Conservation (phyloP, 2,329 filamentous ascomycete species). For the Biscogniauxia sp. region DNA sequence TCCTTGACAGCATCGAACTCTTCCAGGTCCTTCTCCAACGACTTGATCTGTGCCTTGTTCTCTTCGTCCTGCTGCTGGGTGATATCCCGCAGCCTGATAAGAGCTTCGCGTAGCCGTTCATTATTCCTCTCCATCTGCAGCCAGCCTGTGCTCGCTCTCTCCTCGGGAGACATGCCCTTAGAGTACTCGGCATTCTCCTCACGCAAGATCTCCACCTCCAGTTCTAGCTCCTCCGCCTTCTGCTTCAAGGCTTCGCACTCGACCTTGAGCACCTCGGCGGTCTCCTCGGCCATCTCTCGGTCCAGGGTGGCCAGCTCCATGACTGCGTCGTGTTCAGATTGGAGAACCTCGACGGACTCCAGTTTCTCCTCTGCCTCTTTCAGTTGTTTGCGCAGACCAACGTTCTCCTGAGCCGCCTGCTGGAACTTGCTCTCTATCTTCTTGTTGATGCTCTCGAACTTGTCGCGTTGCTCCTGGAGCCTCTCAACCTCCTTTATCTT, state of each 20-base stretch:
- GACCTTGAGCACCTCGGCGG: constrained; percentile 74
- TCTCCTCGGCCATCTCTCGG: constrained; percentile 94
- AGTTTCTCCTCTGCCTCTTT: constrained; percentile 72
- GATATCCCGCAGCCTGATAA: constrained; percentile 81
- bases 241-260: constrained; percentile 76
- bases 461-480: constrained; percentile 72
- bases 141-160: constrained; percentile 83
- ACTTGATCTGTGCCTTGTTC: constrained; percentile 70
- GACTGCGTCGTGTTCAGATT: constrained; percentile 80
- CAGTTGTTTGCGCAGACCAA: constrained; percentile 71
- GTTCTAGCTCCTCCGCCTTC: constrained; percentile 77
- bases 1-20: constrained; percentile 66
- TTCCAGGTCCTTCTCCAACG: constrained; percentile 69
- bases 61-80: constrained; percentile 83
- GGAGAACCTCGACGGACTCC: constrained; percentile 67
- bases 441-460: constrained; percentile 80
- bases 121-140: constrained; percentile 89
- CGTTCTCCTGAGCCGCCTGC: constrained; percentile 76
- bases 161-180: constrained; percentile 83
- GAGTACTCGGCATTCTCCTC: constrained; percentile 85
- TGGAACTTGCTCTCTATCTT: constrained; percentile 89
- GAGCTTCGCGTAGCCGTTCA: constrained; percentile 79
- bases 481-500: constrained; percentile 77
- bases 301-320: constrained; percentile 87
- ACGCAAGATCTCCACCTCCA: constrained; percentile 82